phyloP scores from a whole-genome alignment of 140 eudicot genomes.

The Cichorium intybus region DNA sequence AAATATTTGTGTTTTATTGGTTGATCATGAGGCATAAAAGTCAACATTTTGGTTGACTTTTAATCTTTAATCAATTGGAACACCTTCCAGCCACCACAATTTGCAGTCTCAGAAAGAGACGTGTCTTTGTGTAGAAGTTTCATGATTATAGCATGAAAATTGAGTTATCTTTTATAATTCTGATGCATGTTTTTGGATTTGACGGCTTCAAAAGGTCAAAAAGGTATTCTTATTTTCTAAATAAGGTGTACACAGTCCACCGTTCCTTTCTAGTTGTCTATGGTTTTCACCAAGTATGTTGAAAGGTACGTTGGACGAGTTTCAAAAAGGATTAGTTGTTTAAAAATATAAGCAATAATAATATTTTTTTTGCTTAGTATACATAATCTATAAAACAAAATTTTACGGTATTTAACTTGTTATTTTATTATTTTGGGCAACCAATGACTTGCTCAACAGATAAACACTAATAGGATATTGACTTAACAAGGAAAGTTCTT shows the following conservation, averaged over 20 bases:
- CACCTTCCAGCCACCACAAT: neutral
- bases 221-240: neutral
- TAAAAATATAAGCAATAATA: no score
- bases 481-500: no score
- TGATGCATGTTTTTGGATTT: neutral
- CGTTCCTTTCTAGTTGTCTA: neutral
- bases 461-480: no score
- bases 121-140: neutral
- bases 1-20: neutral
- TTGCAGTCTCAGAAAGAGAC: constrained; percentile 10
- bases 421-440: no score
- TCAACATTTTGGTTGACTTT: neutral
- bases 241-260: neutral
- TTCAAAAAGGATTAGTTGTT: no score
- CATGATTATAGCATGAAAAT: constrained; percentile 12
- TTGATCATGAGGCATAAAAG: constrained; percentile 12
- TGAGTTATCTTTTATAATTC: neutral
- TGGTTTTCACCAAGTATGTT: neutral
- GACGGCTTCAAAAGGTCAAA: neutral
- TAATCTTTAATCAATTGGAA: neutral
- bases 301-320: neutral
- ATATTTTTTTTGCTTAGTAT: no score
- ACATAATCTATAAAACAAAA: no score
- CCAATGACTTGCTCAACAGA: no score
- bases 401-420: no score